A percentile compares a stretch with the other conserved stretches of the same genome.
Conservation (phyloP, 2,329 filamentous ascomycete genomes). For the Trichoderma pleuroti region DNA sequence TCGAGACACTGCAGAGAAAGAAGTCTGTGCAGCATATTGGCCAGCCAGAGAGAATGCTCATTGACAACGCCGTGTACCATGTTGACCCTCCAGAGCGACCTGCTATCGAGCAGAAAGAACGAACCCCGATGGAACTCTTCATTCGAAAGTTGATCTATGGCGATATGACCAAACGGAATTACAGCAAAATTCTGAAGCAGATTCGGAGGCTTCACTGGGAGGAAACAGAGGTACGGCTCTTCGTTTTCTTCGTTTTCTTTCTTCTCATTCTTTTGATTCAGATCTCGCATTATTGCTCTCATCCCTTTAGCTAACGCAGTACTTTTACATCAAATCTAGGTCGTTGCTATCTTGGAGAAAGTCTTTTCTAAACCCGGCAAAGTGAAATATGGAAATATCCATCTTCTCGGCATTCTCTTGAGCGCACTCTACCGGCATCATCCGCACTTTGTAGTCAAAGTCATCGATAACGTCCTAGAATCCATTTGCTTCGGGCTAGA, state of each 20-base stretch:
- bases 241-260: too few relatives aligned
- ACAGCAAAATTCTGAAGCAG: constrained; percentile 90
- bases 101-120: constrained; percentile 94
- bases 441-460: constrained; percentile 81
- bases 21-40: constrained; percentile 94
- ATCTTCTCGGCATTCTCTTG: constrained; percentile 84
- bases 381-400: constrained; percentile 96
- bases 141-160: constrained; percentile 89
- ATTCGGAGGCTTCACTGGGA: constrained; percentile 97
- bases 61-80: constrained; percentile 97
- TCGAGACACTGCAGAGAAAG: constrained; percentile 93
- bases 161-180: constrained; percentile 90
- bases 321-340: constrained; percentile 35
- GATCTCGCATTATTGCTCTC: not conserved
- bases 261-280: not conserved
- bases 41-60: constrained; percentile 94
- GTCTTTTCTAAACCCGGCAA: constrained; percentile 95
- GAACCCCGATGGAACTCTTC: constrained; percentile 88
- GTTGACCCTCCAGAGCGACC: constrained; percentile 92
- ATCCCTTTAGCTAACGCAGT: not conserved
- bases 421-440: constrained; percentile 90
- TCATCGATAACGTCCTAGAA: constrained; percentile 89
- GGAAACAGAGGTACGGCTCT: constrained; percentile 64
- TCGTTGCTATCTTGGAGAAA: constrained; percentile 76
- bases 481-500: constrained; percentile 84